Evolutionary conservation across 2,329 filamentous ascomycete species (phyloP).

Genomic region (Elsinoe perseae): DNA sequence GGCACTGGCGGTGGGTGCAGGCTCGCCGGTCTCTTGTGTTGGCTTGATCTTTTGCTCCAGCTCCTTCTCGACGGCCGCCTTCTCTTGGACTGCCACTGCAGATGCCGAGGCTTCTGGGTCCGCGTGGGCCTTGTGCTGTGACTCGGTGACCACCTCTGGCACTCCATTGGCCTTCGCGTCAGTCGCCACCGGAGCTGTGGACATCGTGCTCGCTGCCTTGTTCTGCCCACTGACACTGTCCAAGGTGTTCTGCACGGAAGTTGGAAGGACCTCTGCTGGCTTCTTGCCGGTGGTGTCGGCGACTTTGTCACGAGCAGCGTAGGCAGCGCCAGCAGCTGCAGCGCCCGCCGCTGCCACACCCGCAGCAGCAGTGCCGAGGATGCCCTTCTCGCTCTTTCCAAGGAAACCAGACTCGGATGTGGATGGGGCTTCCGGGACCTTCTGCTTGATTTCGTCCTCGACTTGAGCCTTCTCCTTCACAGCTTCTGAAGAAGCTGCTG

Average conservation of each 20-base stretch:
- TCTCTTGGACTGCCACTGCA: conserved; percentile 42
- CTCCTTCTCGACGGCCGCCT: conserved; percentile 56
- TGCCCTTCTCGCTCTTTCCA: conserved; percentile 26
- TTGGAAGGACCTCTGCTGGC: conserved; percentile 30
- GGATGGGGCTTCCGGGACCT: conserved; percentile 44
- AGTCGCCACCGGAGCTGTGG: neutral
- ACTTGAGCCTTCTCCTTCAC: conserved; percentile 64
- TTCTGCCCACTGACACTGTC: conserved; percentile 27
- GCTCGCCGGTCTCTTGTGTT: conserved; percentile 36
- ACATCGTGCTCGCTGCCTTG: neutral
- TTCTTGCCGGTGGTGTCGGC: conserved; percentile 39
- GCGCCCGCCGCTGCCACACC: conserved; percentile 35
- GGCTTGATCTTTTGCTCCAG: conserved; percentile 53
- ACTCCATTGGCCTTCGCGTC: conserved; percentile 34
- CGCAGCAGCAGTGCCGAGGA: conserved; percentile 34
- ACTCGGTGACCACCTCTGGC: conserved; percentile 60
- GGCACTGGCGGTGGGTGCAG: conserved; percentile 36
- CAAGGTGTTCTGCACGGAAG: conserved; percentile 40
- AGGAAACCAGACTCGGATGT: conserved; percentile 30
- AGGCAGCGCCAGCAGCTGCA: conserved; percentile 33
- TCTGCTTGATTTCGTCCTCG: conserved; percentile 62
- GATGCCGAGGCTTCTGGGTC: conserved; percentile 59
- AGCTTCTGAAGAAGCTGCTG: conserved; percentile 56
- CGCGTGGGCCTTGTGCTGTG: conserved; percentile 57
- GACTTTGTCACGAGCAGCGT: conserved; percentile 31